Percentiles rank a stretch among this genome's conserved stretches.
phyloP scores from a whole-genome alignment of 192 early-diverging fungal genomes.

The Backusella liffmaniae region DNA sequence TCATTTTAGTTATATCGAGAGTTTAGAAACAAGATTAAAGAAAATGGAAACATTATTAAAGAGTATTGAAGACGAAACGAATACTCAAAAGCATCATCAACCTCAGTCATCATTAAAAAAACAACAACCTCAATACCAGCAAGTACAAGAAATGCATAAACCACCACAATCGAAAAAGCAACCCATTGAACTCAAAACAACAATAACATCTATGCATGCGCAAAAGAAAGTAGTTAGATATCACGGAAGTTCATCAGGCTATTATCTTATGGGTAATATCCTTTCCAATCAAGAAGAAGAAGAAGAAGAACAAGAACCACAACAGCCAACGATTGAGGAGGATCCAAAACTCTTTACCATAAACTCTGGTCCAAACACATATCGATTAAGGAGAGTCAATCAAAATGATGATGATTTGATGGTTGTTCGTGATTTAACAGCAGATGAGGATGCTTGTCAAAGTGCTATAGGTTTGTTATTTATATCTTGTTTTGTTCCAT shows the following conservation, averaged over 20 bases:
- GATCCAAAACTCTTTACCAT: neutral
- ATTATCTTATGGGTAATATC: slow-evolving; percentile 31
- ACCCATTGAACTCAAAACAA: neutral
- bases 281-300: slow-evolving; percentile 5
- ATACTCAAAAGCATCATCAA: neutral
- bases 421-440: slow-evolving; percentile 24
- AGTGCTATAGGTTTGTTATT: neutral
- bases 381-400: slow-evolving; percentile 20
- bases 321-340: neutral
- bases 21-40: slow-evolving; percentile 26
- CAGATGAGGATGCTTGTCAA: slow-evolving; percentile 13
- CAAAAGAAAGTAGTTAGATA: slow-evolving; percentile 28
- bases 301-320: neutral
- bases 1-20: slow-evolving; percentile 30
- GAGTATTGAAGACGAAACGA: neutral
- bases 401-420: slow-evolving; percentile 29
- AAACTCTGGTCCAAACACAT: neutral
- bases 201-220: neutral
- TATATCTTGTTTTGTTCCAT: neutral
- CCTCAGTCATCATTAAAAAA: neutral
- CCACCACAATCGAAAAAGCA: neutral
- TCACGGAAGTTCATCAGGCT: slow-evolving; percentile 34
- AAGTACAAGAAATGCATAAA: neutral
- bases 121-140: neutral
- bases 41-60: slow-evolving; percentile 32